Evolutionary conservation across 495 filamentous ascomycete genomes (phyloP).

Genomic region (Neurospora discreta): DNA sequence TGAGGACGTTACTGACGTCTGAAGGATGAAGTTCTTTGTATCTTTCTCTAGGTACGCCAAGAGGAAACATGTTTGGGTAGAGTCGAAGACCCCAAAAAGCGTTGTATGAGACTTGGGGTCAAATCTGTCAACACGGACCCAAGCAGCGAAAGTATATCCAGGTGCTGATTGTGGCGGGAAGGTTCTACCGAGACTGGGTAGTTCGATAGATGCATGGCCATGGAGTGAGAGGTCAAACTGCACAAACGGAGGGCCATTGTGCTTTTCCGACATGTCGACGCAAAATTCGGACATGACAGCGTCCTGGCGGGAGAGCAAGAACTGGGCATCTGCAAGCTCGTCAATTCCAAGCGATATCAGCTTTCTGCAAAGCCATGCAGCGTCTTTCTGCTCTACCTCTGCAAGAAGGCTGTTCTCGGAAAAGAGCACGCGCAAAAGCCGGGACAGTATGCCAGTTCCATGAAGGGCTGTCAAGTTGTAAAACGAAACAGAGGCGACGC

Average conservation of each 20-base stretch:
- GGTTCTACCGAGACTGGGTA: constrained; percentile 65
- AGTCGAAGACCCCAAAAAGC: constrained; percentile 89
- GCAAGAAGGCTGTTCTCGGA: constrained; percentile 32
- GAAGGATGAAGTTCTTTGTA: constrained; percentile 88
- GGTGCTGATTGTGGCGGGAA: constrained; percentile 64
- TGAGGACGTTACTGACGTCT: constrained; percentile 81
- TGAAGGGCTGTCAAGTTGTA: constrained; percentile 71
- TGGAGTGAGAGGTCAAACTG: constrained; percentile 87
- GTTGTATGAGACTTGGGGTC: constrained; percentile 82
- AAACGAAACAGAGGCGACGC: constrained; percentile 47
- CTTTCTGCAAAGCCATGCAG: constrained; percentile 47
- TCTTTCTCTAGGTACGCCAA: constrained; percentile 90
- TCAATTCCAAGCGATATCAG: constrained; percentile 61
- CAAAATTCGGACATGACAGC: constrained; percentile 59
- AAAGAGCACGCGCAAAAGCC: constrained; percentile 60
- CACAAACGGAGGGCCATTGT: constrained; percentile 68
- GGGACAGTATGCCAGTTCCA: constrained; percentile 61
- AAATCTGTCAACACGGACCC: constrained; percentile 80
- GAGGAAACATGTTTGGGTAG: constrained; percentile 85
- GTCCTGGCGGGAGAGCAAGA: constrained; percentile 56
- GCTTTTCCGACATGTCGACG: constrained; percentile 56
- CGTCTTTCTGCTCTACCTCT: constrained; percentile 41
- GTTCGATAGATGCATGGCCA: constrained; percentile 80
- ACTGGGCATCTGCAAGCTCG: constrained; percentile 65
- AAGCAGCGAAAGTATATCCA: constrained; percentile 82